Evolutionary conservation across 306 rosid species (phyloP).

Genomic region (Chamaecrista fasciculata): DNA sequence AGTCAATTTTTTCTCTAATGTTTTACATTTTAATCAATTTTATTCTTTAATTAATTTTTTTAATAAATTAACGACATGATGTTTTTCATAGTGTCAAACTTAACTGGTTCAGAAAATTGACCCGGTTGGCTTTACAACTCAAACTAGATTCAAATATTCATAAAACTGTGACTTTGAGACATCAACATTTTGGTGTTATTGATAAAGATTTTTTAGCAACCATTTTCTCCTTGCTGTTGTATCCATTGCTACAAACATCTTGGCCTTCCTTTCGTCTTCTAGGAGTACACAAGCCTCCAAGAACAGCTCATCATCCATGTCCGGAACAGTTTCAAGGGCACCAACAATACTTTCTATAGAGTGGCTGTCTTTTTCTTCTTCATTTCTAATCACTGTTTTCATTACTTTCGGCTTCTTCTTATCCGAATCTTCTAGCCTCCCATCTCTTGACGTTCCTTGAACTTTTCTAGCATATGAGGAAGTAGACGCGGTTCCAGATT

Average conservation of each 20-base stretch:
- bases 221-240: conserved; percentile 44
- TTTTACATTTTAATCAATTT: no score
- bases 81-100: not conserved
- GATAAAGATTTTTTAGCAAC: conserved; percentile 43
- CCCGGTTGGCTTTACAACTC: not conserved
- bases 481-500: conserved; percentile 29
- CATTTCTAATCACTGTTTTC: not conserved
- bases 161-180: not conserved
- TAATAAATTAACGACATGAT: no score
- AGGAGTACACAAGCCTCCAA: conserved; percentile 55
- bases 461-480: conserved; percentile 27
- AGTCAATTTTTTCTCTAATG: no score
- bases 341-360: conserved; percentile 51
- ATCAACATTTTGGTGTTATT: conserved; percentile 15
- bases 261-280: conserved; percentile 55
- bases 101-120: not conserved
- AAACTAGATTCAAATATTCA: not conserved
- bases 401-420: conserved; percentile 11
- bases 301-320: conserved; percentile 50
- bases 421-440: conserved; percentile 26
- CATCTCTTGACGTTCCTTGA: conserved; percentile 24
- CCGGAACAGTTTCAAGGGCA: conserved; percentile 57
- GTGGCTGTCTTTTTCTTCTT: conserved; percentile 30
- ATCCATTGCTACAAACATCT: conserved; percentile 60
- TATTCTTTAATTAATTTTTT: no score